These are phyloP conservation scores for Nannizziopsis barbatae DNA, from an alignment of 2,329 filamentous ascomycete species.

Conservation along the genomic window DNA sequence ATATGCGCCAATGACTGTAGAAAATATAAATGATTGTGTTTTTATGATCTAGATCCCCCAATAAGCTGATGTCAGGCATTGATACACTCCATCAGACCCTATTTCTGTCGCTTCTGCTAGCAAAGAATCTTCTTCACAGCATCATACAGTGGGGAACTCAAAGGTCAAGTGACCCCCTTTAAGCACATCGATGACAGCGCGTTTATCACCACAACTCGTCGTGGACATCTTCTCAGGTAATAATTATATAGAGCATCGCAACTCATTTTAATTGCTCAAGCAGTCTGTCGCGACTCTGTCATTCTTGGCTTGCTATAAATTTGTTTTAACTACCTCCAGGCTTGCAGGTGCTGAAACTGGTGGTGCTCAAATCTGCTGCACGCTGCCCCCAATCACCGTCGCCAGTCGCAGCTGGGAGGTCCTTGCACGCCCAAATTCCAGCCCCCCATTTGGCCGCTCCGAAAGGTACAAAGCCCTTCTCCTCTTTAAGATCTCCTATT, in stretches of 20 bases:
- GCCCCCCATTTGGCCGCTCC: conserved; percentile 1
- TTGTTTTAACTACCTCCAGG: conserved; percentile 7
- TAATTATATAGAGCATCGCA: too few relatives aligned
- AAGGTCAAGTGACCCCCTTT: neutral
- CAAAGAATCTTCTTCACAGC: neutral
- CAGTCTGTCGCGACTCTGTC: too few relatives aligned
- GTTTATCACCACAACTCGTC: too few relatives aligned
- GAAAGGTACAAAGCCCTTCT: neutral
- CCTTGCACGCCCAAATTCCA: neutral
- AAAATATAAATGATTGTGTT: too few relatives aligned
- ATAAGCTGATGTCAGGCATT: too few relatives aligned
- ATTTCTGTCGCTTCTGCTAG: too few relatives aligned
- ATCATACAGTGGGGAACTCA: neutral
- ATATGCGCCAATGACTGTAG: too few relatives aligned
- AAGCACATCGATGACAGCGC: too few relatives aligned
- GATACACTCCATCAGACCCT: too few relatives aligned
- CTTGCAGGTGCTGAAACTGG: neutral
- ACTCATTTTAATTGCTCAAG: too few relatives aligned
- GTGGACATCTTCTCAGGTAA: too few relatives aligned
- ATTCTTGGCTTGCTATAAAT: neutral
- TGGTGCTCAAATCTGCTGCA: neutral
- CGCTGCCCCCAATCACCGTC: neutral
- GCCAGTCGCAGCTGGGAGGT: neutral
- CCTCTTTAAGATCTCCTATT: neutral
- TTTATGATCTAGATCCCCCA: too few relatives aligned